Evolutionary conservation across 495 filamentous ascomycete genomes (phyloP).

Genomic region (Thozetella sp.): DNA sequence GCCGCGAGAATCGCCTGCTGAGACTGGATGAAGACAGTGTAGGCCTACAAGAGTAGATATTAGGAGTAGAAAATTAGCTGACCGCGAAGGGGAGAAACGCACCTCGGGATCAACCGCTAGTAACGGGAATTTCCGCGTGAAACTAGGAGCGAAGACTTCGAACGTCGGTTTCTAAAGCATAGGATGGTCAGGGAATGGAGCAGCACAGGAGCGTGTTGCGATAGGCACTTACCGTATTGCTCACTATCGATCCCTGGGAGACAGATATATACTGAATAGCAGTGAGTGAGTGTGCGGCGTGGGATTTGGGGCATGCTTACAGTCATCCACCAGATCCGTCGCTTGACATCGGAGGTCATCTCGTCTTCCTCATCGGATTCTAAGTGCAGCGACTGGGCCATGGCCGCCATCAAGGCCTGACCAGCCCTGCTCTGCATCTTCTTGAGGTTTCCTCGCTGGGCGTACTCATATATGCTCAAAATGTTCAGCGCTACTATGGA

Average conservation of each 20-base stretch:
- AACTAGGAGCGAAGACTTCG: slow-evolving; percentile 57
- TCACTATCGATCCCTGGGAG: slow-evolving; percentile 61
- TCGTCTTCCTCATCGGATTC: slow-evolving; percentile 47
- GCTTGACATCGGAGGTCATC: slow-evolving; percentile 48
- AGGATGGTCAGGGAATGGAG: slow-evolving; percentile 16
- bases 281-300: not conserved
- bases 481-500: slow-evolving; percentile 56
- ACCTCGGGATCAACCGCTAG: slow-evolving; percentile 56
- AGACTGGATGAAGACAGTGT: slow-evolving; percentile 55
- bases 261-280: slow-evolving; percentile 54
- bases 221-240: slow-evolving; percentile 50
- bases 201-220: not conserved
- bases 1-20: slow-evolving; percentile 59
- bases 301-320: slow-evolving; percentile 21
- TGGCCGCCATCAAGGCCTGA: slow-evolving; percentile 55
- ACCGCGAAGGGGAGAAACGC: slow-evolving; percentile 15
- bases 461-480: slow-evolving; percentile 62
- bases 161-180: slow-evolving; percentile 48
- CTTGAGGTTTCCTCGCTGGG: slow-evolving; percentile 60
- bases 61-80: slow-evolving; percentile 12
- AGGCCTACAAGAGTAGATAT: slow-evolving; percentile 36
- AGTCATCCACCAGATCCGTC: slow-evolving; percentile 67
- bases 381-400: slow-evolving; percentile 53
- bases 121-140: slow-evolving; percentile 55
- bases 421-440: slow-evolving; percentile 63